Conservation (phyloP, 208 protist genomes). For the Leishmania arabica region DNA sequence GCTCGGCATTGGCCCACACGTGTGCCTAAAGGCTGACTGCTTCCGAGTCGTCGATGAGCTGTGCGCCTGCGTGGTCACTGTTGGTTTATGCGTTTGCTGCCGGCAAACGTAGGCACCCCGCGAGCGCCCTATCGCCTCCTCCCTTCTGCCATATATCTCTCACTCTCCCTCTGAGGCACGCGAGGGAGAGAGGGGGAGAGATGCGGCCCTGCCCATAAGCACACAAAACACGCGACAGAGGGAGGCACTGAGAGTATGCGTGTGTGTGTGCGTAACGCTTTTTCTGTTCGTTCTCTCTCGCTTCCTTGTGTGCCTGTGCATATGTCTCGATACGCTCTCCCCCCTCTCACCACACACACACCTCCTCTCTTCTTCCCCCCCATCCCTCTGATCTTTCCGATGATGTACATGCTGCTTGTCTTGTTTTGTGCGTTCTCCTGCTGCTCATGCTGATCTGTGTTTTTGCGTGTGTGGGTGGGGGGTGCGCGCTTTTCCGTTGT, state of each 20-base stretch:
- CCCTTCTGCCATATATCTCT: background rate
- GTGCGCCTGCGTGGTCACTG: background rate
- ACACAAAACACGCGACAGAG: background rate
- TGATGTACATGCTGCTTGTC: conserved; percentile 2
- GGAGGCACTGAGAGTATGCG: background rate
- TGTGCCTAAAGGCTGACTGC: background rate
- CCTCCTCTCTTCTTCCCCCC: background rate
- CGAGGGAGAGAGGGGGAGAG: too few species aligned
- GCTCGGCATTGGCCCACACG: background rate
- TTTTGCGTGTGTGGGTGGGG: background rate
- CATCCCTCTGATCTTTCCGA: background rate
- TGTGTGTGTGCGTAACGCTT: background rate
- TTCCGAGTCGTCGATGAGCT: background rate
- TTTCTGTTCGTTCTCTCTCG: background rate
- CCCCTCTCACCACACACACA: background rate
- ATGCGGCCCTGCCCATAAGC: background rate
- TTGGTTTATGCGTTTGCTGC: background rate
- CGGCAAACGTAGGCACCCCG: too few species aligned
- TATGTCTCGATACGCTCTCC: background rate
- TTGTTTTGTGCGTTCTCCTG: background rate
- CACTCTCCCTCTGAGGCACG: too few species aligned
- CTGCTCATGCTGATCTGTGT: background rate
- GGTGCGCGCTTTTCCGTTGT: background rate
- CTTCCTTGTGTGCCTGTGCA: background rate
- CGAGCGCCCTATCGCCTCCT: too few species aligned